These are phyloP conservation scores for Thermoascus crustaceus DNA, from an alignment of 2,329 filamentous ascomycete species.

Conservation along the genomic window DNA sequence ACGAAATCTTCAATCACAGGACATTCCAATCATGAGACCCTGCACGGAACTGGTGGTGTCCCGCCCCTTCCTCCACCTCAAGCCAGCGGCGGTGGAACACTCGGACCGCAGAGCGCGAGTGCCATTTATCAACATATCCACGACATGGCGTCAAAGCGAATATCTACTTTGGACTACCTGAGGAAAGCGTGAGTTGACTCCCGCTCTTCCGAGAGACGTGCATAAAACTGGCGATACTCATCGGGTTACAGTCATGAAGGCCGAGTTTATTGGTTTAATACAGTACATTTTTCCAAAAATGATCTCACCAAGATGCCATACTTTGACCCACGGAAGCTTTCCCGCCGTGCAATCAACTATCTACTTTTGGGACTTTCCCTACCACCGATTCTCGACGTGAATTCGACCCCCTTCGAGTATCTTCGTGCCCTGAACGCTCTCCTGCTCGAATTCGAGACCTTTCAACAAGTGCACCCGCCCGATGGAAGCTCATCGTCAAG, in stretches of 20 bases:
- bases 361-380: conserved; percentile 87
- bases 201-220: not conserved
- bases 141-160: conserved; percentile 81
- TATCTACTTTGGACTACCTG: conserved; percentile 87
- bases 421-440: conserved; percentile 78
- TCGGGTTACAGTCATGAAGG: conserved; percentile 66
- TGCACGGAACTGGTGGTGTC: conserved; percentile 10
- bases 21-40: conserved; percentile 15
- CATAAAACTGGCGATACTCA: conserved; percentile 8
- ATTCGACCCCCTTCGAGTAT: conserved; percentile 72
- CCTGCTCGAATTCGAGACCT: conserved; percentile 85
- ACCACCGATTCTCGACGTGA: conserved; percentile 79
- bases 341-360: conserved; percentile 86
- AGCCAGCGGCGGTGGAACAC: conserved; percentile 24
- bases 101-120: conserved; percentile 43
- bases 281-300: conserved; percentile 76
- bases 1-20: conserved; percentile 24
- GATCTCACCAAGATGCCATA: conserved; percentile 78
- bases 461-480: conserved; percentile 77
- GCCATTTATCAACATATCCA: conserved; percentile 62
- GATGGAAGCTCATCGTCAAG: conserved; percentile 61
- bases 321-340: conserved; percentile 74
- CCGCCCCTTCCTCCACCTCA: conserved; percentile 22
- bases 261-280: conserved; percentile 97
- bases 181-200: conserved; percentile 66